Evolutionary conservation across 768 basidiomycete species (phyloP), one percentile per base, ranked within the genome.

Genomic region (Cystofilobasidium ferigula): DNA sequence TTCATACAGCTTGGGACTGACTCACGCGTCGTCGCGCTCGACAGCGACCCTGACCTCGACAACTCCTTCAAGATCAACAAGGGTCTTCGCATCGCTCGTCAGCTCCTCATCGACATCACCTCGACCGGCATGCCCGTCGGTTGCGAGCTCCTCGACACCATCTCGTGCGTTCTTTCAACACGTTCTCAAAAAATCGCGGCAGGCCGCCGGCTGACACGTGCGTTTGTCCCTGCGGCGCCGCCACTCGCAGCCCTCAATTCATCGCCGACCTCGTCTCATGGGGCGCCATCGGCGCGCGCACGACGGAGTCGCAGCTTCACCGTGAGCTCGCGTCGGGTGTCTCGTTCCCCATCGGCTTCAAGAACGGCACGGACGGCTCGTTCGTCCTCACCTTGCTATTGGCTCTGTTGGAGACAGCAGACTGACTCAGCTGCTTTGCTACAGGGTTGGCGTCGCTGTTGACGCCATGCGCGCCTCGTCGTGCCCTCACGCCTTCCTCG

Each of bases 291-390:
- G 94, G 95, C 30, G 95, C 95, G 1, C 83, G 95, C 61, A 98
- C 95, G 1, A 99, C 95, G 42, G 95, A 99, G 77, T 89, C 88
- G 3, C 94, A 98, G 77, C 84, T 99, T 10, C 95, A 98, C 74
- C 86, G 67, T 34, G 67, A 68, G 38, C 57, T 68, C n/a, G 92
- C 91, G 6, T 91, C 88, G 4, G 94, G 93, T 73, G 86, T 89
- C 30, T 95, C 93, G 60, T 98, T 95, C 85, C 93, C 95, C 26
- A 90, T 97, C 70, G 80, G 91, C 12, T 99, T 99, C 85, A 99
- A 99, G 78, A 99, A 99, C 75, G 94, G 95, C 62, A 99, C 95
- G 3, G 94, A 98, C 76, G 95, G 95, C 62, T 74, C 76, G 61
- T 42, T 20, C 13, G 22, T 24, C 24, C 32, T 34, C 54, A 24